A percentile compares a stretch with the other conserved stretches of the same genome.
Evolutionary conservation across 2,329 filamentous ascomycete species (phyloP).

Genomic region (Penicillium sp.): DNA sequence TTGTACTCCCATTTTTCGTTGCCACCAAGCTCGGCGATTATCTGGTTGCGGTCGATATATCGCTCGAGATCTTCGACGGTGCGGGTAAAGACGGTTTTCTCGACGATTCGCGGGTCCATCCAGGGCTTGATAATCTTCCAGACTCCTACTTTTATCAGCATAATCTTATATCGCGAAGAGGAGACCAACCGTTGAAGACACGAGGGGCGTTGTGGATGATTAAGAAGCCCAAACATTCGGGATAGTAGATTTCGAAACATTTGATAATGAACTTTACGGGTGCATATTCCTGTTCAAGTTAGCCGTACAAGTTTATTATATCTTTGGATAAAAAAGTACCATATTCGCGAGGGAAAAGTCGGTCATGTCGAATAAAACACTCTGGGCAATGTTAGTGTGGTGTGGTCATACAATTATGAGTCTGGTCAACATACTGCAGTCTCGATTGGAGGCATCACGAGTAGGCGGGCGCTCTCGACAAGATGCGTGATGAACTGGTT

Average conservation of each 20-base stretch:
- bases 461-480: conserved; percentile 84
- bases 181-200: conserved; percentile 78
- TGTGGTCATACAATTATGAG: neutral
- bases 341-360: conserved; percentile 91
- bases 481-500: conserved; percentile 88
- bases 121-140: conserved; percentile 94
- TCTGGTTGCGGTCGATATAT: conserved; percentile 70
- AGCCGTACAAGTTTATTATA: conserved; percentile 23
- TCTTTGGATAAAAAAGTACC: conserved; percentile 51
- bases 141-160: conserved; percentile 60
- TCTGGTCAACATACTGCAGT: conserved; percentile 70
- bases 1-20: conserved; percentile 80
- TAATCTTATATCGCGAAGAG: neutral
- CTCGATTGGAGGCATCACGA: conserved; percentile 76
- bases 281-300: conserved; percentile 70
- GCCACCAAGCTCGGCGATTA: conserved; percentile 81
- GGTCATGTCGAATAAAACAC: conserved; percentile 91
- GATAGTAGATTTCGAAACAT: conserved; percentile 96
- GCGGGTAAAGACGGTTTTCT: conserved; percentile 89
- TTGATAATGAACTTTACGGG: conserved; percentile 98
- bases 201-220: conserved; percentile 89
- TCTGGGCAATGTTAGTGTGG: conserved; percentile 55
- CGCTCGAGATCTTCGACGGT: conserved; percentile 74
- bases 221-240: conserved; percentile 83
- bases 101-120: conserved; percentile 91